Evolutionary conservation across 108 stramenopile genomes (phyloP).

Genomic region (Fragilariopsis cylindrus): DNA sequence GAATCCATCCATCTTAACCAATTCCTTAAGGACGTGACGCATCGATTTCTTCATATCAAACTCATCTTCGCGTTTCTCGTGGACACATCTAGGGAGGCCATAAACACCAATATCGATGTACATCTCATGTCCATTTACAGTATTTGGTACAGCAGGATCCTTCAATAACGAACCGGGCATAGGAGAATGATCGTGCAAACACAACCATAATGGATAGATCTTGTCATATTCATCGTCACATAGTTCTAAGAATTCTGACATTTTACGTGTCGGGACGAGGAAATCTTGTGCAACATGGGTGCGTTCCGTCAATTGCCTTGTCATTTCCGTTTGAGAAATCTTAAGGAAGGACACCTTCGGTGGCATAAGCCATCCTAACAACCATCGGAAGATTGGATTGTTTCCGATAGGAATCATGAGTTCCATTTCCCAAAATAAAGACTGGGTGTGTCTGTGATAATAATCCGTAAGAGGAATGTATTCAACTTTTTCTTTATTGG

Average conservation of each 20-base stretch:
- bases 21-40: conserved; percentile 33
- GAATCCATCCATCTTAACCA: conserved; percentile 44
- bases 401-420: conserved; percentile 64
- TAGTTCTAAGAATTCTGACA: conserved; percentile 35
- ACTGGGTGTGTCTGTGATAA: conserved; percentile 57
- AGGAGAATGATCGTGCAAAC: conserved; percentile 33
- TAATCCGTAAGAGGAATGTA: conserved; percentile 58
- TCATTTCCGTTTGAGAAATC: conserved; percentile 40
- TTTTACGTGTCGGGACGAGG: conserved; percentile 49
- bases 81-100: conserved; percentile 42
- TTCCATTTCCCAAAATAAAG: conserved; percentile 71
- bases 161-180: conserved; percentile 36
- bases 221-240: conserved; percentile 40
- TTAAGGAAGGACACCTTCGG: conserved; percentile 55
- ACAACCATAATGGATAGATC: conserved; percentile 62
- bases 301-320: conserved; percentile 30
- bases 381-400: conserved; percentile 50
- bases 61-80: conserved; percentile 36
- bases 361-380: conserved; percentile 61
- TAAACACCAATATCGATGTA: conserved; percentile 65
- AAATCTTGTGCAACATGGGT: conserved; percentile 58
- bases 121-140: conserved; percentile 34
- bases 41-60: conserved; percentile 41
- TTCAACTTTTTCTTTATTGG: conserved; percentile 27
- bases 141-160: conserved; percentile 14